Conservation (phyloP, 257 asterid species). For the Salvia hispanica region DNA sequence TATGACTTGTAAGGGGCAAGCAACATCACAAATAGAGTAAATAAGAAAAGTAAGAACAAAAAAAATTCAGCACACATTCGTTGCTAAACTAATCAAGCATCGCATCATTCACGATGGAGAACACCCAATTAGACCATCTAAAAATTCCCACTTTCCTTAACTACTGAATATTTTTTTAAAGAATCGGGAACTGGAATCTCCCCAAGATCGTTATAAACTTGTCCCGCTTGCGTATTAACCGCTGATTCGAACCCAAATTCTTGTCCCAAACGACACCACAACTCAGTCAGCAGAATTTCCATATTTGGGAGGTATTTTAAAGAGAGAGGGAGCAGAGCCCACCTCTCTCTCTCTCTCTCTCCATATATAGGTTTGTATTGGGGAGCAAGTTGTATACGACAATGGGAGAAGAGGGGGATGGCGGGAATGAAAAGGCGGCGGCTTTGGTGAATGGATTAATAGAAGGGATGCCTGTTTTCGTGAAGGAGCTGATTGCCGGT, state of each 20-base stretch:
- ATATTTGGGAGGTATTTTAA: conserved; percentile 8
- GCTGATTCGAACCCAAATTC: conserved; percentile 16
- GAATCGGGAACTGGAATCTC: conserved; percentile 20
- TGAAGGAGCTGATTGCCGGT: conserved; percentile 87
- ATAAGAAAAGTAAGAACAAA: background rate
- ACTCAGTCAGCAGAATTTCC: conserved; percentile 2
- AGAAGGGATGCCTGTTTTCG: conserved; percentile 70
- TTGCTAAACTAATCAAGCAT: background rate
- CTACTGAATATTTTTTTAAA: background rate
- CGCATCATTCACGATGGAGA: background rate
- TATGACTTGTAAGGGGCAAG: too few relatives aligned
- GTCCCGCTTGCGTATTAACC: background rate
- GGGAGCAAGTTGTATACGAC: conserved; percentile 3
- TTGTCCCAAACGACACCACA: background rate
- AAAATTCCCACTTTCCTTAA: background rate
- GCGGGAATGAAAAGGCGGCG: conserved; percentile 27
- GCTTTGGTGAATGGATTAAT: conserved; percentile 47
- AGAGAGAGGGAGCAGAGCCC: conserved; percentile 24
- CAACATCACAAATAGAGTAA: too few relatives aligned
- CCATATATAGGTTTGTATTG: background rate
- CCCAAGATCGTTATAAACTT: background rate
- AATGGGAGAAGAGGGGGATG: conserved; percentile 64
- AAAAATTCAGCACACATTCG: background rate
- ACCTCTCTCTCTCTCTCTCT: conserved; percentile 6
- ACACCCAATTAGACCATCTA: conserved; percentile 24